phyloP scores from a whole-genome alignment of 1,284 basidiomycete genomes.

The Pseudozyma tsukubaensis region DNA sequence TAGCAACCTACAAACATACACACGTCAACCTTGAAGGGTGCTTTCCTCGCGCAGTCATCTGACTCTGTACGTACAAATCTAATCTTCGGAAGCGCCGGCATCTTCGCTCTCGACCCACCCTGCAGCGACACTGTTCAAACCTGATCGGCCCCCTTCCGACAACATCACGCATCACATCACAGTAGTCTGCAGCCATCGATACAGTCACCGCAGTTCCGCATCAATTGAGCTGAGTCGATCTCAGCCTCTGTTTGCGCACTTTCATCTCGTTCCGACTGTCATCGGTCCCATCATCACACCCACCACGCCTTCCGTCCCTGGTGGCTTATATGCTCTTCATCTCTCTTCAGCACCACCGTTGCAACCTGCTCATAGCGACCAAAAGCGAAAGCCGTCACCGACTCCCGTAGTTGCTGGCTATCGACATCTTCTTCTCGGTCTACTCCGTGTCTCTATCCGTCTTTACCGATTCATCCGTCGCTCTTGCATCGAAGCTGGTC shows the following conservation, averaged over 20 bases:
- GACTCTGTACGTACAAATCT: neutral
- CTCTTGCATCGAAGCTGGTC: constrained; percentile 29
- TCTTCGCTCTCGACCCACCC: neutral
- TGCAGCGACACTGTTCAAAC: too few relatives aligned
- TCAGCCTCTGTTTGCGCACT: neutral
- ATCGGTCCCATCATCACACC: neutral
- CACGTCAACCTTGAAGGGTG: neutral
- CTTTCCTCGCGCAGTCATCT: too few relatives aligned
- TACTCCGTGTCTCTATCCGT: neutral
- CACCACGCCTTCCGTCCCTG: neutral
- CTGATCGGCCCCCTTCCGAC: neutral
- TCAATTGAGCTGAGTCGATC: neutral
- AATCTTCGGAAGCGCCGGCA: neutral
- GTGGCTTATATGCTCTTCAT: neutral
- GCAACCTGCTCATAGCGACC: neutral
- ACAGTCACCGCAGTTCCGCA: neutral
- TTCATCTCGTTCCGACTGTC: neutral
- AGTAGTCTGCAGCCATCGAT: neutral
- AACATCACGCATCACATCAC: neutral
- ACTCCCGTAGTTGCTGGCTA: neutral
- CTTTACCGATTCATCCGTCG: constrained; percentile 1
- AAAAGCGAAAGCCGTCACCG: too few relatives aligned
- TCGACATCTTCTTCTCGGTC: neutral
- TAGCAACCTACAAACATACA: too few relatives aligned
- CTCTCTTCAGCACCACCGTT: neutral